phyloP scores from a whole-genome alignment of 2,329 filamentous ascomycete species.

The Zasmidium angulare region DNA sequence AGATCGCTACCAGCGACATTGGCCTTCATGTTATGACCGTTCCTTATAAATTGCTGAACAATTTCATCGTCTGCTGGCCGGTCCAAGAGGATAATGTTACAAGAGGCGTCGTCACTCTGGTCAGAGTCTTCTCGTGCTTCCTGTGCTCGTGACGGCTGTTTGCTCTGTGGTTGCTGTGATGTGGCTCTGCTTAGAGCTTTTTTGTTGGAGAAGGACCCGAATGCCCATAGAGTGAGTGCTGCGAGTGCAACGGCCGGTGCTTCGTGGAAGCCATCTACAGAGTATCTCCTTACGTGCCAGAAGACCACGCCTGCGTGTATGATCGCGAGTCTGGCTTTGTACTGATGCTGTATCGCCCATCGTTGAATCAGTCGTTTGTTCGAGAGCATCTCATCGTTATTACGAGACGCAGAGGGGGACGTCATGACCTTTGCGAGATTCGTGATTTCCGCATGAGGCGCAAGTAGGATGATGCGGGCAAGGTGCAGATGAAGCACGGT shows the following conservation, averaged over 20 bases:
- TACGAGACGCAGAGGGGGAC: slow-evolving; percentile 17
- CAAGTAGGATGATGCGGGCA: slow-evolving; percentile 53
- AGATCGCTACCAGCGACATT: slow-evolving; percentile 55
- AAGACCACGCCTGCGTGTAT: slow-evolving; percentile 55
- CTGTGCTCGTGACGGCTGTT: background rate
- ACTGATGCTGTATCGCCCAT: slow-evolving; percentile 54
- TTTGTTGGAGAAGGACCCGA: slow-evolving; percentile 33
- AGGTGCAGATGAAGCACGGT: slow-evolving; percentile 58
- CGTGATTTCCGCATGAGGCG: slow-evolving; percentile 50
- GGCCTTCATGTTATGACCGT: slow-evolving; percentile 51
- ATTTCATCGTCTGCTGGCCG: slow-evolving; percentile 59
- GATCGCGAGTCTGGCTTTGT: slow-evolving; percentile 58
- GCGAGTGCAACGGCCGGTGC: slow-evolving; percentile 67
- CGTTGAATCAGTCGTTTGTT: slow-evolving; percentile 36
- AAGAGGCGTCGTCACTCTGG: slow-evolving; percentile 13
- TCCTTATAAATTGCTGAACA: slow-evolving; percentile 56
- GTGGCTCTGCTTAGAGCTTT: background rate
- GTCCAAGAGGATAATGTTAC: slow-evolving; percentile 52
- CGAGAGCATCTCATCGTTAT: background rate
- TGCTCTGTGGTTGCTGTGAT: background rate
- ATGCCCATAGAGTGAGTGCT: slow-evolving; percentile 65
- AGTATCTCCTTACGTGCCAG: slow-evolving; percentile 54
- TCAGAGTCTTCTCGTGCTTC: slow-evolving; percentile 7
- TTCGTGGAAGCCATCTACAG: slow-evolving; percentile 57
- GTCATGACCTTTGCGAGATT: slow-evolving; percentile 41